These are phyloP conservation scores for Erysimum cheiranthoides DNA, from an alignment of 345 rosid species.

Conservation along the genomic window DNA sequence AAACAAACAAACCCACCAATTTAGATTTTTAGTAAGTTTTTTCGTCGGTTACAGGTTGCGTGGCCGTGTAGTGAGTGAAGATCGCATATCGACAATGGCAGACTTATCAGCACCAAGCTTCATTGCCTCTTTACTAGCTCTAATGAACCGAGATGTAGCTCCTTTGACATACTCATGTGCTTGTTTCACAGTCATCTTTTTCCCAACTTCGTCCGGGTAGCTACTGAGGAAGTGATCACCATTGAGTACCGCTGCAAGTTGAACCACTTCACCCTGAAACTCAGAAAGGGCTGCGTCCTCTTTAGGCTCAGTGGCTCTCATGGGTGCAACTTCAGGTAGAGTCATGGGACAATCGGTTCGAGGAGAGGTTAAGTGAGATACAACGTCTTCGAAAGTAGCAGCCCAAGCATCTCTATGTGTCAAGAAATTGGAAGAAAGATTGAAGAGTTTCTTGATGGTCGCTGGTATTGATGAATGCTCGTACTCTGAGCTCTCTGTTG, in stretches of 20 bases:
- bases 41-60: conserved; percentile 35
- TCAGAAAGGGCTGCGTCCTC: conserved; percentile 69
- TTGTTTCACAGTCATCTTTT: conserved; percentile 84
- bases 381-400: conserved; percentile 80
- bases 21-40: conserved; percentile 6
- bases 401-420: conserved; percentile 99
- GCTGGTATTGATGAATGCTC: conserved; percentile 98
- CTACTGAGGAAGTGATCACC: conserved; percentile 93
- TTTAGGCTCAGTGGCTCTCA: conserved; percentile 77
- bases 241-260: conserved; percentile 88
- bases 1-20: conserved; percentile 3
- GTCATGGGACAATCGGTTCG: conserved; percentile 94
- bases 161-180: conserved; percentile 80
- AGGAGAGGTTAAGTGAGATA: conserved; percentile 68
- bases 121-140: conserved; percentile 92
- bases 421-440: conserved; percentile 81
- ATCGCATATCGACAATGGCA: conserved; percentile 92
- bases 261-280: conserved; percentile 91
- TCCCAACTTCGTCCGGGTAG: conserved; percentile 74
- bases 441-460: conserved; percentile 90
- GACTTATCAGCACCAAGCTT: conserved; percentile 87
- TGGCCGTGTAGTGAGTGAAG: conserved; percentile 83
- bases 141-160: conserved; percentile 72
- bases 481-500: conserved; percentile 74
- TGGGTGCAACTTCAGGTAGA: conserved; percentile 69